phyloP scores from a whole-genome alignment of 2,329 filamentous ascomycete genomes.

The Neonectria punicea region DNA sequence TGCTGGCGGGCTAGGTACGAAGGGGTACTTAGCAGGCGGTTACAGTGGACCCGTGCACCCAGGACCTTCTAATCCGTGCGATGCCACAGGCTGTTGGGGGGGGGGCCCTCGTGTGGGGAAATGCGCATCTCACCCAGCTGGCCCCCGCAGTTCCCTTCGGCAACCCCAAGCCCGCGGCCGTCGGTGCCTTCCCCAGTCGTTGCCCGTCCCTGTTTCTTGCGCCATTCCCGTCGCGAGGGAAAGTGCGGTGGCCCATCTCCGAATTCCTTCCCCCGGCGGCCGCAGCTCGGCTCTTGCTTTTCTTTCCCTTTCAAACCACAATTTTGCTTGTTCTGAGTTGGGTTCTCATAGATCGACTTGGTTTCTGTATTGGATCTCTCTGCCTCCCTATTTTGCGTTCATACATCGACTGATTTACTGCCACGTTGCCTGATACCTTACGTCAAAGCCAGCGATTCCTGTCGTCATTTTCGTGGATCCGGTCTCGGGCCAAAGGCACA shows the following conservation, averaged over 20 bases:
- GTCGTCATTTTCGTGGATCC: slow-evolving; percentile 29
- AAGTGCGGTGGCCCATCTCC: background rate
- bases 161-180: background rate
- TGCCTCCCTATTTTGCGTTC: background rate
- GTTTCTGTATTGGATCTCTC: background rate
- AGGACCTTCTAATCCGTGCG: slow-evolving; percentile 32
- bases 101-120: slow-evolving; percentile 22
- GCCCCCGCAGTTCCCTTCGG: slow-evolving; percentile 27
- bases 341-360: background rate
- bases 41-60: slow-evolving; percentile 3
- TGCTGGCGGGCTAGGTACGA: background rate
- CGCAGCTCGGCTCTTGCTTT: background rate
- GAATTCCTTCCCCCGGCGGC: background rate
- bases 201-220: background rate
- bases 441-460: background rate
- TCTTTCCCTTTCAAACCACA: background rate
- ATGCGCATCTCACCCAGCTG: background rate
- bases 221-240: background rate
- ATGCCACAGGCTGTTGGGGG: slow-evolving; percentile 34
- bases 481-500: slow-evolving; percentile 38
- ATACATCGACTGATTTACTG: background rate
- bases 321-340: background rate
- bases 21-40: background rate
- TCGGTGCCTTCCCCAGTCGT: slow-evolving; percentile 22
- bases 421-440: background rate